Percentiles rank a stretch among this genome's conserved stretches.
Conservation (phyloP, 768 basidiomycete genomes). For the Chalciporus pseudorubinellus region DNA sequence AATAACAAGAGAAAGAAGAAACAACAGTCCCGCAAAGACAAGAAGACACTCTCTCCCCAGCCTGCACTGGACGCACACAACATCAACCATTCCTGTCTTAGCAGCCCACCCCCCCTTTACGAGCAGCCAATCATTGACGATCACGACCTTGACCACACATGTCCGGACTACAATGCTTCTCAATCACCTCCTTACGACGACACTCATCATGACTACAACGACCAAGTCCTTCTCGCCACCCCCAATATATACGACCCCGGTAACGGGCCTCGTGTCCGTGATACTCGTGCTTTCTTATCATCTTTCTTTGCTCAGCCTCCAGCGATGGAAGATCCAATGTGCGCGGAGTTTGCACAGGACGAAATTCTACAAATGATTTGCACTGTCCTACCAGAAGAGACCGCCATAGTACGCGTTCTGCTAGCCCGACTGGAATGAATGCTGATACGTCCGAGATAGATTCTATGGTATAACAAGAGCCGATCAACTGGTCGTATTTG, state of each 20-base stretch:
- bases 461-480: conserved; percentile 86
- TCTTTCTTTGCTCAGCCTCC: conserved; percentile 69
- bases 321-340: conserved; percentile 60
- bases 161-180: conserved; percentile 6
- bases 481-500: conserved; percentile 68
- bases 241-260: conserved; percentile 79
- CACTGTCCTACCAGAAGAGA: conserved; percentile 68
- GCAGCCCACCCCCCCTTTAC: conserved; percentile 5
- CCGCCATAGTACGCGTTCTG: conserved; percentile 53
- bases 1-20: conserved; percentile 51
- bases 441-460: conserved; percentile 37
- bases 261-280: conserved; percentile 72
- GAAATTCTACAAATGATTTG: conserved; percentile 73
- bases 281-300: conserved; percentile 60
- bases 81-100: too few species aligned
- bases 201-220: background rate
- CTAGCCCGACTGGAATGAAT: background rate
- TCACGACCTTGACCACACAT: conserved; percentile 6
- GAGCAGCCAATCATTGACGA: background rate
- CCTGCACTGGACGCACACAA: background rate
- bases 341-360: conserved; percentile 73
- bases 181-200: conserved; percentile 7
- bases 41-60: conserved; percentile 13
- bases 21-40: conserved; percentile 33
- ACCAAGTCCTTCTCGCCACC: conserved; percentile 31